These are phyloP conservation scores for Termitomyces sp. DNA, from an alignment of 768 basidiomycete species.

Conservation along the genomic window DNA sequence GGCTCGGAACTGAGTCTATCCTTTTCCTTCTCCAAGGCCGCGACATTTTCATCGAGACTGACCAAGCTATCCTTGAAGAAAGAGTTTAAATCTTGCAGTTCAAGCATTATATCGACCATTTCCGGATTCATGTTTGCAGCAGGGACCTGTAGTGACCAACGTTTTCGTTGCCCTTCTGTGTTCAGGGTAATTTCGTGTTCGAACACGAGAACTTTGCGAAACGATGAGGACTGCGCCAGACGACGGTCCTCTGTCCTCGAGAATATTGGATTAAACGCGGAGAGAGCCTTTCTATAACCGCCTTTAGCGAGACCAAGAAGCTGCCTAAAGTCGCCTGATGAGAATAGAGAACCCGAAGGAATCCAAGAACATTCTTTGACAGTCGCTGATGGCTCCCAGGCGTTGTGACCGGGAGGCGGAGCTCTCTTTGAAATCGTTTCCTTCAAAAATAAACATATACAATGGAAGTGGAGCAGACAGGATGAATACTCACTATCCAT, in stretches of 20 bases:
- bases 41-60: slow-evolving; percentile 13
- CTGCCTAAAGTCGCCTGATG: slow-evolving; percentile 8
- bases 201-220: slow-evolving; percentile 27
- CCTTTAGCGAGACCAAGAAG: slow-evolving; percentile 4
- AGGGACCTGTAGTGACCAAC: slow-evolving; percentile 28
- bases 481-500: slow-evolving; percentile 11
- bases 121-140: slow-evolving; percentile 30
- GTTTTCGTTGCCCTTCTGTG: slow-evolving; percentile 21
- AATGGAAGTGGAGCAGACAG: not conserved
- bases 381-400: slow-evolving; percentile 9
- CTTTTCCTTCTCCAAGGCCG: slow-evolving; percentile 13
- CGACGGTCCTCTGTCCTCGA: not conserved
- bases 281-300: not conserved
- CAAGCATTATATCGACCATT: slow-evolving; percentile 34
- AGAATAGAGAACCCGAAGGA: slow-evolving; percentile 12
- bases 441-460: not conserved
- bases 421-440: slow-evolving; percentile 2
- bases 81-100: slow-evolving; percentile 32
- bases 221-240: slow-evolving; percentile 8
- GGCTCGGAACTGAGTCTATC: slow-evolving; percentile 17
- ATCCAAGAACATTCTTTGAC: slow-evolving; percentile 7
- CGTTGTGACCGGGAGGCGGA: slow-evolving; percentile 8
- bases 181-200: slow-evolving; percentile 28
- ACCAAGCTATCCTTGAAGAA: slow-evolving; percentile 29
- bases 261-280: slow-evolving; percentile 1